Evolutionary conservation across 257 asterid genomes (phyloP), one percentile per base, ranked within the genome.

Genomic region (Solanum habrochaites): DNA sequence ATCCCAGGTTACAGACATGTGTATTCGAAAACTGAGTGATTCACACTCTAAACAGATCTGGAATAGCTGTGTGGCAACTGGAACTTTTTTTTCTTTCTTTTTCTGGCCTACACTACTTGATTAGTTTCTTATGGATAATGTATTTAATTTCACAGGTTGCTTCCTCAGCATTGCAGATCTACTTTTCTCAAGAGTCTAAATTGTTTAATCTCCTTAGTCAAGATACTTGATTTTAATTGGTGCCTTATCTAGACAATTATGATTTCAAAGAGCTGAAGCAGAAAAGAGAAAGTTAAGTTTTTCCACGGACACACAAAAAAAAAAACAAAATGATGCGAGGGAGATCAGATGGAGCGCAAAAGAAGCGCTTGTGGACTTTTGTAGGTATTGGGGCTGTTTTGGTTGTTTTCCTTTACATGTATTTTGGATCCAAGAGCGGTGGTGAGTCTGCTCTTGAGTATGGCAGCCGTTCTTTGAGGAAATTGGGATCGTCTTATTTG

Each of bases 361-460:
- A 89, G 90, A 95, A 92, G 91, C 97, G 96, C 86, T 86, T 95
- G 90, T 62, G 90, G 88, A 90, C 95, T 86, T 92, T 86, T 20
- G 86, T 94, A 62, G 90, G 91, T 89, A 80, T 93, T 87, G 91
- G 90, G 80, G 90, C 93, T 35, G 86, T 91, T 77, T 86, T 93
- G 90, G 88, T 95, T 67, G 87, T 95, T 88, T 90, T 91, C 87
- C 91, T 96, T 62, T 96, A 92, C 87, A 85, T 94, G 86, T 95
- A 83, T 88, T 93, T 89, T 87, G 96, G 98, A 87, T 92, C 98
- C 27, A 94, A 95, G 90, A 91, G 89, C 85, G 85, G 90, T n/a
- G 95, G 97, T 66, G 98, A 93, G 95, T 91, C 99, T 85, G 98
- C 98, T 77, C 85, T 96, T 45, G 95, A 94, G 90, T 95, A 95